Evolutionary conservation across 1,284 basidiomycete species (phyloP).

Genomic region (Tilletia indica): DNA sequence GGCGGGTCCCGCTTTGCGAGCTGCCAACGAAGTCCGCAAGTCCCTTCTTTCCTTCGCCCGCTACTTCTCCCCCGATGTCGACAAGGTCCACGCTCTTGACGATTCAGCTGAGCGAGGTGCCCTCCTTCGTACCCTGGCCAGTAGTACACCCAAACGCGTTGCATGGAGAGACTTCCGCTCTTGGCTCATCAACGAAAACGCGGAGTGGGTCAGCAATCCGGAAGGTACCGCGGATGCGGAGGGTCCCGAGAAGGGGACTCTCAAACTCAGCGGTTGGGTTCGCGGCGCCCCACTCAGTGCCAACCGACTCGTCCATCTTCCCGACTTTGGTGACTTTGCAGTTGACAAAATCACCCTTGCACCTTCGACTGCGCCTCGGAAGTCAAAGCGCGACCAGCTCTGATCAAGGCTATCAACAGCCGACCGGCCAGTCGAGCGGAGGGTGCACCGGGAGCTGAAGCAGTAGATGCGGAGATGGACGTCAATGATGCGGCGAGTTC

Average conservation of each 20-base stretch:
- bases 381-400: conserved; percentile 16
- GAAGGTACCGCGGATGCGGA: conserved; percentile 54
- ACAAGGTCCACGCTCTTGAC: conserved; percentile 61
- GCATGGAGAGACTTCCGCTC: conserved; percentile 79
- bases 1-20: conserved; percentile 35
- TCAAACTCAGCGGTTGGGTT: conserved; percentile 79
- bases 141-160: conserved; percentile 61
- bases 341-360: conserved; percentile 67
- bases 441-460: neutral
- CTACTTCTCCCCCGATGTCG: conserved; percentile 88
- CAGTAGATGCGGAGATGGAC: conserved; percentile 12
- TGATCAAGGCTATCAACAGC: conserved; percentile 21
- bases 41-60: conserved; percentile 65
- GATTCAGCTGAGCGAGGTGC: conserved; percentile 66
- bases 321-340: conserved; percentile 84
- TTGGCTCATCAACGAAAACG: conserved; percentile 73
- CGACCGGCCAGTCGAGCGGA: conserved; percentile 20
- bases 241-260: conserved; percentile 48
- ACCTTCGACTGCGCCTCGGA: conserved; percentile 20
- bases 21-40: conserved; percentile 50
- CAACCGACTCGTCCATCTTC: conserved; percentile 83
- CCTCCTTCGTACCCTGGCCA: conserved; percentile 63
- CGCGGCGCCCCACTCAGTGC: conserved; percentile 77
- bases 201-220: conserved; percentile 44
- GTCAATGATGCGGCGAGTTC: conserved; percentile 23